These are phyloP conservation scores for Cornus florida DNA, from an alignment of 148 eudicot genomes.

Conservation along the genomic window DNA sequence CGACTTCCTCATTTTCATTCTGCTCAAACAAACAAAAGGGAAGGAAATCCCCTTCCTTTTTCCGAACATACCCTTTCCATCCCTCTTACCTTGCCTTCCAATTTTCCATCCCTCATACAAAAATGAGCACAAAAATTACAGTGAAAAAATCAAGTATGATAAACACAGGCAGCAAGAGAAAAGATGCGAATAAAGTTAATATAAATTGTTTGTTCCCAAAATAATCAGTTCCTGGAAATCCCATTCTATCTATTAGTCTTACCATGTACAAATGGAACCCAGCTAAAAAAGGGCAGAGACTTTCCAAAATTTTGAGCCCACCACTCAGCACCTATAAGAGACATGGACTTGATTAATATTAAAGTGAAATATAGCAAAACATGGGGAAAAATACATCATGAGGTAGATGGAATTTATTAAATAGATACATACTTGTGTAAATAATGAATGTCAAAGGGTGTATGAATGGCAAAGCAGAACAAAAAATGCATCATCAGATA, in stretches of 20 bases:
- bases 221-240: neutral
- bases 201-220: neutral
- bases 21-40: too few species aligned
- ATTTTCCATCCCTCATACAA: too few species aligned
- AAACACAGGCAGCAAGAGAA: neutral
- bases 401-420: neutral
- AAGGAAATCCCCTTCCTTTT: too few species aligned
- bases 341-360: neutral
- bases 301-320: constrained; percentile 85
- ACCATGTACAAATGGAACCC: constrained; percentile 87
- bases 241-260: constrained; percentile 12
- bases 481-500: too few species aligned
- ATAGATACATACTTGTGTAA: too few species aligned
- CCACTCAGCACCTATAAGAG: constrained; percentile 83
- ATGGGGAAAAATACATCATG: neutral
- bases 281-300: constrained; percentile 74
- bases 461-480: too few species aligned
- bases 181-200: neutral
- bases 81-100: too few species aligned
- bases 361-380: neutral
- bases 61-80: too few species aligned
- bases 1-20: too few species aligned
- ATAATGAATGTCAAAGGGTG: too few species aligned
- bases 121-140: too few species aligned
- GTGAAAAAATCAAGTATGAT: neutral